Base-by-base conservation (phyloP, 257 asterid species). In the Ehretia macrophylla region DNA sequence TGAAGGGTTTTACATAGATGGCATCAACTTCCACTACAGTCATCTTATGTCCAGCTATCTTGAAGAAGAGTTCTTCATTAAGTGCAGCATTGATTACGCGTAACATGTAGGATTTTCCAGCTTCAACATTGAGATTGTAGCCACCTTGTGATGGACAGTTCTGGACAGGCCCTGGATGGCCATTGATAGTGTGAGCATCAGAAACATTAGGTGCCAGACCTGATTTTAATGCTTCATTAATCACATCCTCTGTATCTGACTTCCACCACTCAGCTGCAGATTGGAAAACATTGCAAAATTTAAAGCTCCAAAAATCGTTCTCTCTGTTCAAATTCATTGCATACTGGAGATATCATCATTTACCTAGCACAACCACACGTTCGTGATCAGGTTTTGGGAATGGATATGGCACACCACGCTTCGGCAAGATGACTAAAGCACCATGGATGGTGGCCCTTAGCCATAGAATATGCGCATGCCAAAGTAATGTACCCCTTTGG, bases 221-320 rank as follows among this genome's bases (percentile, higher is more conserved):
- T 1, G 94, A 82, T 18, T 70, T 76, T 48, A 75, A 18, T 27
- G 98, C 98, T 67, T 84, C 79, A 27, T 81, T 88, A 66, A 85
- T 80, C 58, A 91, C 87, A 16, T 77, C 90, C 67, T 87, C 95
- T 0, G 89, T 83, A 58, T 91, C 94, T 3, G 98, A 86, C 68
- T 85, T 91, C 98, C 98, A 91, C 98, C 98, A 91, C 64, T 91
- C 98, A 55, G 77, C 97, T 87, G 56, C 71, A 59, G n/a, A 44
- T 56, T 42, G 27, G 32, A 0, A 14, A 70, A 5, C 12, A 39
- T 14, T 6, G 6, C 35, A 27, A 39, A 27, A 2, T 20, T 27
- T 27, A 1, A 6, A 27, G 35, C 17, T 16, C 35, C 35, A 27
- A 27, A 3, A 27, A 27, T 27, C 35, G 6, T 27, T 27, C 6